Base-by-base conservation (phyloP, 345 rosid genomes). In the Gossypium ekmanianum region DNA sequence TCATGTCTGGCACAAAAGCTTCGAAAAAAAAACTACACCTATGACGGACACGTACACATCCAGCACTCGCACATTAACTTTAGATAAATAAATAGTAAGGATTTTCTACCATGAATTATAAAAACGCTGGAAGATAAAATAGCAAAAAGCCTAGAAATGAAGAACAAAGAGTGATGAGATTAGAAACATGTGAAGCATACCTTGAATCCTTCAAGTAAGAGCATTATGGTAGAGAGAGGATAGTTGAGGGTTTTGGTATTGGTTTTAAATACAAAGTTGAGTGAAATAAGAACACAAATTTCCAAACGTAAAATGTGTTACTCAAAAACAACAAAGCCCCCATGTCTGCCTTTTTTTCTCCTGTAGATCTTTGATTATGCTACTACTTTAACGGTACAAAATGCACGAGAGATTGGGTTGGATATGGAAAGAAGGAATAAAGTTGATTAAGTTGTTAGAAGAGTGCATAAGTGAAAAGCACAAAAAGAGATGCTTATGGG, bases 291-390 rank as follows among this genome's bases (percentile, higher is more conserved):
- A 71, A 44, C 50, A 48, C 39, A 34, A 26, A 47, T 34, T 11
- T 48, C 52, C 17, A 7, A 55, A 61, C 27, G 27, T 56, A 2
- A 52, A 34, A n/a, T 59, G 54, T 58, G 73, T 29, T 66, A 22
- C 68, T 45, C 48, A 6, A 71, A 78, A 67, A 61, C 82, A 78
- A 61, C 74, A 80, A 85, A 81, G 79, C 81, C 79, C 8, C 44
- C 69, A 54, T 75, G 82, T 67, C 73, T 79, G 80, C 75, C 78
- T 67, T 76, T 75, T 83, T 20, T 22, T 18, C 59, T 68, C 77
- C 14, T 56, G 24, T 57, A 57, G 56, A 74, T 12, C 56, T 29
- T 73, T 24, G 77, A 79, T 77, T 71, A 9, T 22, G 17, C 1
- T 20, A 13, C 3, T 50, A 20, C 81, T 79, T 76, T 74, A 80